Evolutionary conservation across 345 rosid species (phyloP), one percentile per base, ranked within the genome.

Genomic region (Lepidium didymum): DNA sequence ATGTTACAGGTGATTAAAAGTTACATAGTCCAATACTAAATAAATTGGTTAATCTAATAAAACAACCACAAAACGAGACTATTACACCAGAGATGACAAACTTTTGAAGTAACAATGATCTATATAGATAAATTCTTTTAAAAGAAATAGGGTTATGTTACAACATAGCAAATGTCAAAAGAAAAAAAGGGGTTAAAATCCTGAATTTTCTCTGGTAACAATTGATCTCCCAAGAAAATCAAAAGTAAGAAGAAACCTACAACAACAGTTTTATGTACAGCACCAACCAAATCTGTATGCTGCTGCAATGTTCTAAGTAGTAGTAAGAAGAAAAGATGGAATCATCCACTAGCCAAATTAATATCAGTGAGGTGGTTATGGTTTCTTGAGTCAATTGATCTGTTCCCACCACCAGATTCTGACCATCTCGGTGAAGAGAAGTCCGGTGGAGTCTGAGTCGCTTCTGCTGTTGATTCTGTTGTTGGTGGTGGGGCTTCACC

Each of bases 281-380:
- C 85, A 81, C 69, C 82, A 31, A 47, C 8, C 38, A 82, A 60
- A 69, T 79, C 78, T 86, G 69, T 84, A 89, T 85, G 87, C 67
- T 72, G 77, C 74, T 69, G 69, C 71, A 75, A 77, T 75, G 79
- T 31, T 62, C 55, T 80, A 58, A 27, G 56, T 58, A 47, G 21
- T 25, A 14, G 36, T 58, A 60, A 69, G 12, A 25, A 36, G 14
- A 47, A 41, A 27, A 50, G 35, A 31, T 42, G 15, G 33, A 60
- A 60, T 86, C 90, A 90, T 81, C 98, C 96, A 16, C 83, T 77
- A 7, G 77, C 82, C 87, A 93, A 82, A 79, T 93, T 93, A 76
- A 93, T 87, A 75, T 81, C 91, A 11, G 77, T 79, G 42, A 64
- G 18, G 18, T 72, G 57, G 50, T 64, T 44, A 73, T 81, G 89